phyloP scores from a whole-genome alignment of 345 rosid species.

The Gossypium bickii region DNA sequence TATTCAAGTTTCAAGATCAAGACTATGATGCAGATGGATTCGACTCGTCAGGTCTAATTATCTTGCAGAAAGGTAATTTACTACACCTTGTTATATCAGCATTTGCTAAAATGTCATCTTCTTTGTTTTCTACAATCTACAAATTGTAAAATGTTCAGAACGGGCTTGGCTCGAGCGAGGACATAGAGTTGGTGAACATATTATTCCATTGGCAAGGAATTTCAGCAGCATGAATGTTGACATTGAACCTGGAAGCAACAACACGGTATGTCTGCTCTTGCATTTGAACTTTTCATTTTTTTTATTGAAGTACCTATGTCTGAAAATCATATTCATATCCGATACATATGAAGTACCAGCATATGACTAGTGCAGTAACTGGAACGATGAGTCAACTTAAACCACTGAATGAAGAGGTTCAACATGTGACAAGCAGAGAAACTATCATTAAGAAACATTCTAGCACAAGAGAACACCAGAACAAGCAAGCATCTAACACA shows the following conservation, averaged over 20 bases:
- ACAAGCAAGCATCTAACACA: conserved; percentile 32
- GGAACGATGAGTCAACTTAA: conserved; percentile 27
- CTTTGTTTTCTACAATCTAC: not conserved
- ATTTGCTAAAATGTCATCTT: not conserved
- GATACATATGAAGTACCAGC: conserved; percentile 28
- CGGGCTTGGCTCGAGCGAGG: conserved; percentile 86
- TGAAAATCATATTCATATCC: not conserved
- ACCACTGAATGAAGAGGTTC: conserved; percentile 37
- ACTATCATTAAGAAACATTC: conserved; percentile 54
- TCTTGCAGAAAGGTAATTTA: conserved; percentile 54
- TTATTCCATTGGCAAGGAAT: conserved; percentile 84
- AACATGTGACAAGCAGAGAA: conserved; percentile 41
- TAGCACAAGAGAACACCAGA: conserved; percentile 42
- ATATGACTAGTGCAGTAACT: conserved; percentile 24
- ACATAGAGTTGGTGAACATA: conserved; percentile 74
- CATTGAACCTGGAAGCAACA: conserved; percentile 47
- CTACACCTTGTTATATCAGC: not conserved
- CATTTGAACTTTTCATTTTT: not conserved
- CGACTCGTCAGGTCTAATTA: conserved; percentile 62
- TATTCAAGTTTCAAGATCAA: conserved; percentile 49
- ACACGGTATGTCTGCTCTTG: conserved; percentile 34
- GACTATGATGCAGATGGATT: conserved; percentile 60
- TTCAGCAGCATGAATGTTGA: conserved; percentile 48
- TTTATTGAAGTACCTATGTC: not conserved
- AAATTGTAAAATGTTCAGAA: conserved; percentile 34